Evolutionary conservation across 2,329 filamentous ascomycete species (phyloP), one percentile per base, ranked within the genome.

Genomic region (Claviceps pusilla): DNA sequence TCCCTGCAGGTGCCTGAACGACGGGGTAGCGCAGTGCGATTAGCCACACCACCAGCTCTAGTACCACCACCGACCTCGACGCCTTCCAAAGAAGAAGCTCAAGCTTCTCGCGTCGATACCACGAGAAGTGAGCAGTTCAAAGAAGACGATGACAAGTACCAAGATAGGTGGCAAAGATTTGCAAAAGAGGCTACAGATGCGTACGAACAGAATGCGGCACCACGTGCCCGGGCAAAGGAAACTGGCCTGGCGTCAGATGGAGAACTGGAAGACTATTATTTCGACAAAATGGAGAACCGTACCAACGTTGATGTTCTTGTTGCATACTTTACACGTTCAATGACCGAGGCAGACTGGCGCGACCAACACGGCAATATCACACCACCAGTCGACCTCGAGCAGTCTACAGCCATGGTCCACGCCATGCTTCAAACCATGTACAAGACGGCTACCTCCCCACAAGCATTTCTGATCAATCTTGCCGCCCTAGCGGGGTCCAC

Each of bases 231-330:
- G 3, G 3, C 49, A n/a, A 51, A 45, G 42, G 48, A 47, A 28
- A 55, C 37, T 45, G 52, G 50, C n/a, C 47, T 52, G 24, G 49
- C 47, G 12, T 37, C 31, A 47, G 50, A 55, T 9, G 47, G 48
- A 7, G 56, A 50, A 35, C 51, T 70, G 3, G 61, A 63, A 0
- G 57, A 57, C 19, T 66, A 65, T 56, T 68, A 64, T 43, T 70
- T 70, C 51, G 68, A 70, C 53, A 65, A 61, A 41, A 59, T 63
- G 11, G 63, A 68, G 14, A 73, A 79, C 59, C 71, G 73, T 41
- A 80, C 76, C 10, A 80, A 83, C 58, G 69, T 79, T n/a, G 74
- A 77, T 57, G 71, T 71, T n/a, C 64, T 83, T n/a, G 72, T 82
- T 53, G 71, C 70, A 41, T 73, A 77, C 56, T 76, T 83, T 56